Base-by-base conservation (phyloP, 140 eudicot genomes). In the Cichorium intybus region DNA sequence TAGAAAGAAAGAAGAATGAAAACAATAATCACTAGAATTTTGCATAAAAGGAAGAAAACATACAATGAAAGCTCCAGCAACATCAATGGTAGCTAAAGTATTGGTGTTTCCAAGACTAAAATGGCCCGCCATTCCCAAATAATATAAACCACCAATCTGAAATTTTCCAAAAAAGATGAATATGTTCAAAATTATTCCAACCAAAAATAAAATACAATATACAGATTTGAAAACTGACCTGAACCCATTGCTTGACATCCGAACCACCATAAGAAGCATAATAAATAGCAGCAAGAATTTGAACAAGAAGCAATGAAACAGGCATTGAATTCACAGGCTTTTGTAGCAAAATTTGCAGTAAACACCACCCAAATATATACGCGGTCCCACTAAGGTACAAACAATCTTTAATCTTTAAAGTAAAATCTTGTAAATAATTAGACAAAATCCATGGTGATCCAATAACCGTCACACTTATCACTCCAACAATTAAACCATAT, bases 41-140 rank as follows among this genome's bases (percentile, higher is more conserved):
- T 39, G 46, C 16, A 3, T 23, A 34, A 10, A 24, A 75, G 9
- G 56, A 62, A 43, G 64, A 79, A 48, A 31, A 33, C 66, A 14
- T 83, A 92, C 98, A 72, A 79, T 81, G 87, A 76, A 92, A 74
- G 98, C 98, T 62, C 96, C 95, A 53, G 98, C 98, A 46, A 92
- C 96, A 81, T 92, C 98, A 57, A 92, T 88, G 34, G 98, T 88
- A 50, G 98, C 98, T 55, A 92, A 77, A 17, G 95, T 92, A 75
- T 92, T 92, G 56, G 95, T 88, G 75, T 92, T 92, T 27, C 98
- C 98, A 65, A 92, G 94, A 69, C 91, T 83, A 66, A 88, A 92
- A 83, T 92, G 98, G 45, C 96, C 98, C 1, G 89, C 80, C 98
- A 92, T 79, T 67, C 96, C 98, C 79, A 88, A 26, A 80, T 73